Evolutionary conservation across 2,329 filamentous ascomycete genomes (phyloP).

Genomic region (Pseudogymnoascus sp.): DNA sequence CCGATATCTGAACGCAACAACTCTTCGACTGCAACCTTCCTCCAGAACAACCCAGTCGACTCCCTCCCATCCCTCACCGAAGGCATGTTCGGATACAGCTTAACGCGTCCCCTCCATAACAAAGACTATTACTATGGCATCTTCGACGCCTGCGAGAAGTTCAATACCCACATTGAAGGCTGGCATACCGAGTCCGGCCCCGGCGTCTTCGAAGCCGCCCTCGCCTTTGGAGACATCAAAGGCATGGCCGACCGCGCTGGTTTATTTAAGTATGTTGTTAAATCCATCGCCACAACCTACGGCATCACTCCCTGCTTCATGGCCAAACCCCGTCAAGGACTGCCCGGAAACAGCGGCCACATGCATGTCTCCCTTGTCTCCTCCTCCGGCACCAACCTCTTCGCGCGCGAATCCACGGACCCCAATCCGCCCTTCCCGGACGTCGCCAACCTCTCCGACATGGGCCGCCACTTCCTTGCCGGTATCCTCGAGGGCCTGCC

Average conservation of each 20-base stretch:
- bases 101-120: slow-evolving; percentile 82
- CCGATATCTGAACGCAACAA: slow-evolving; percentile 50
- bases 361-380: slow-evolving; percentile 90
- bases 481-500: slow-evolving; percentile 83
- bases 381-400: slow-evolving; percentile 69
- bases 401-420: slow-evolving; percentile 68
- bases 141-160: slow-evolving; percentile 71
- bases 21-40: slow-evolving; percentile 66
- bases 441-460: slow-evolving; percentile 72
- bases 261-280: slow-evolving; percentile 91
- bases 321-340: slow-evolving; percentile 87
- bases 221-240: slow-evolving; percentile 82
- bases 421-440: slow-evolving; percentile 67
- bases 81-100: slow-evolving; percentile 92
- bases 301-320: slow-evolving; percentile 97
- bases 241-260: slow-evolving; percentile 88
- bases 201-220: slow-evolving; percentile 89
- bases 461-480: slow-evolving; percentile 88
- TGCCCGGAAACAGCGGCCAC: slow-evolving; percentile 93
- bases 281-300: slow-evolving; percentile 77
- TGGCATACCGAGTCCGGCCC: slow-evolving; percentile 96
- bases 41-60: slow-evolving; percentile 65
- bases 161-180: slow-evolving; percentile 78
- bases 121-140: slow-evolving; percentile 88
- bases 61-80: slow-evolving; percentile 76